Evolutionary conservation across 1,139 yeast genomes (phyloP).

Genomic region (Schwanniomyces etchellsii): DNA sequence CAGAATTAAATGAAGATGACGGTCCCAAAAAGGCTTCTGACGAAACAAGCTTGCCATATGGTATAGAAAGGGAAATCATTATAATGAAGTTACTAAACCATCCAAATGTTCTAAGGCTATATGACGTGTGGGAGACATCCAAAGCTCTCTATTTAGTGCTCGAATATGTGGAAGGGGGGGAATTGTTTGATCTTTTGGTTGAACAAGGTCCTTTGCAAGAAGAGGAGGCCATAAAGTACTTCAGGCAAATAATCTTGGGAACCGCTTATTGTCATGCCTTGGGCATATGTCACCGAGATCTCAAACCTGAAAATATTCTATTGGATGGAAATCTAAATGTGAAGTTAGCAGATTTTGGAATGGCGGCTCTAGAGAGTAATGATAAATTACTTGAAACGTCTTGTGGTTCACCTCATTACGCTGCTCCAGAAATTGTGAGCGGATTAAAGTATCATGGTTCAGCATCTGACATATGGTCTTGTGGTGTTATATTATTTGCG

Average conservation of each 20-base stretch:
- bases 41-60: constrained; percentile 60
- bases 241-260: constrained; percentile 69
- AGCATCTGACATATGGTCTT: constrained; percentile 83
- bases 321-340: constrained; percentile 63
- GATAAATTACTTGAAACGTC: constrained; percentile 70
- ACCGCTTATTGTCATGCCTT: constrained; percentile 80
- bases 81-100: constrained; percentile 76
- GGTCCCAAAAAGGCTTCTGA: constrained; percentile 31
- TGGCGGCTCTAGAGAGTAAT: constrained; percentile 78
- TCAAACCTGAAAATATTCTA: constrained; percentile 72
- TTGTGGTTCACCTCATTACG: constrained; percentile 85
- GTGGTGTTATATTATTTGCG: constrained; percentile 78
- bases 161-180: constrained; percentile 84
- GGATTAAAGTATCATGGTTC: constrained; percentile 78
- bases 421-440: constrained; percentile 80
- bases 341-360: constrained; percentile 80
- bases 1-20: constrained; percentile 42
- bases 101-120: constrained; percentile 68
- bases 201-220: constrained; percentile 80
- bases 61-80: constrained; percentile 77
- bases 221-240: constrained; percentile 65
- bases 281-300: constrained; percentile 77
- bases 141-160: constrained; percentile 67
- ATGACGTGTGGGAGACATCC: constrained; percentile 83
- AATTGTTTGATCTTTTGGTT: constrained; percentile 67